Base-by-base conservation (phyloP, 2,329 filamentous ascomycete genomes). In the Penicillium nordicum region DNA sequence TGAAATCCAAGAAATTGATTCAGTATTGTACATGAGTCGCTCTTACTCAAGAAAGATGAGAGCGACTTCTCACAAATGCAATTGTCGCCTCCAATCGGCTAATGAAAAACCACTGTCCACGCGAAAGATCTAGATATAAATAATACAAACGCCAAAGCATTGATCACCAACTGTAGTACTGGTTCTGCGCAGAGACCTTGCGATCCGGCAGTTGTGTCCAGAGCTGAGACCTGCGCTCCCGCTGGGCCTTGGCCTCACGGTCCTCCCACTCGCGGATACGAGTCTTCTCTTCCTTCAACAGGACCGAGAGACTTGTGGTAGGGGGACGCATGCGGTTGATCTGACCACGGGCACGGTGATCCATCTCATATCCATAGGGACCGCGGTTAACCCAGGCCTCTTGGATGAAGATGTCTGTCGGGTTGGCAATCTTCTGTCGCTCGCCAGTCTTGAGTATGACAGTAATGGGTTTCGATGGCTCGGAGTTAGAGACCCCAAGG, bases 261-360 rank as follows among this genome's bases (percentile, higher is more conserved):
- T 97, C 92, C 55, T 90, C 81, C 69, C 88, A 84, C 71, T 92
- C 83, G 58, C 94, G 84, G 68, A 97, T 86, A 53, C 92, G 82
- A 6, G 94, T 96, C 74, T 88, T 89, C 74, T 97, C 92, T 72
- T 99, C 94, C 78, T 97, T 99, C 70, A 99, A 79, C 14, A 96
- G 74, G 36, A 99, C 77, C 0, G 87, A 86, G 58, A 97, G 83
- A 63, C 82, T 90, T 30, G 93, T 90, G 63, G 85, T 84, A 0
- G 90, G 90, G 62, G 86, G 86, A 54, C 80, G 80, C 73, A 94
- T 80, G 34, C 84, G 73, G 67, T 89, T 84, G 62, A 88, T 83
- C 55, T 83, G 80, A 34, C 91, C 91, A 69, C 90, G 83, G 3
- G 91, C 92, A 61, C 93, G 86, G 73, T 87, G 88, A 64, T 92